Evolutionary conservation across 2,329 filamentous ascomycete species (phyloP).

Genomic region (Ophiostoma fasciatum): DNA sequence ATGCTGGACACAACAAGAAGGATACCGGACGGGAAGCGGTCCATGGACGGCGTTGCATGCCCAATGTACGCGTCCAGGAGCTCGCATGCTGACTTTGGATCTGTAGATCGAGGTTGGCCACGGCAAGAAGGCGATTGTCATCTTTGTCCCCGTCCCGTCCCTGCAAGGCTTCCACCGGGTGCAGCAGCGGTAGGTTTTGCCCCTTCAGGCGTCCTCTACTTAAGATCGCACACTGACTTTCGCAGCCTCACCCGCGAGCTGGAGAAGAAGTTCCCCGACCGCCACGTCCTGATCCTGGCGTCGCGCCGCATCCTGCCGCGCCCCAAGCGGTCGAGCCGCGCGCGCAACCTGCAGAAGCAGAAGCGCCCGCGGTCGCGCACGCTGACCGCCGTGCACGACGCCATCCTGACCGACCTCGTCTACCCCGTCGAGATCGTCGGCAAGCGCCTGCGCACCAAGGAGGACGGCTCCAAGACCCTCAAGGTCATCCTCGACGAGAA

Average conservation of each 20-base stretch:
- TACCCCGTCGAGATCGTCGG: constrained; percentile 99
- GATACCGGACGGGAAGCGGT: constrained; percentile 64
- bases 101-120: constrained; percentile 98
- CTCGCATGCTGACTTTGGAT: constrained; percentile 62
- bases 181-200: constrained; percentile 81
- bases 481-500: constrained; percentile 99
- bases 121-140: constrained; percentile 99
- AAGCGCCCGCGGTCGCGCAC: constrained; percentile 97
- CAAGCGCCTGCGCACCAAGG: constrained; percentile 96
- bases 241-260: constrained; percentile 94
- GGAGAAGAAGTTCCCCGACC: constrained; percentile 99
- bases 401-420: constrained; percentile 94
- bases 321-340: constrained; percentile 95
- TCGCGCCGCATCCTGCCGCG: constrained; percentile 97
- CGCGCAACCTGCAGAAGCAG: constrained; percentile 91
- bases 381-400: constrained; percentile 96
- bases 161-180: constrained; percentile 98
- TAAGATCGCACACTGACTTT: not conserved
- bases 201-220: not conserved
- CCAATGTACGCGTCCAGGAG: constrained; percentile 40
- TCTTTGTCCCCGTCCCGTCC: constrained; percentile 99
- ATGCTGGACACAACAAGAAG: no score
- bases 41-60: constrained; percentile 34
- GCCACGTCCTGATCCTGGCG: constrained; percentile 97
- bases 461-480: constrained; percentile 95